A percentile compares a stretch with the other conserved stretches of the same genome.
Conservation (phyloP, 2,329 filamentous ascomycete species). For the Tympanopsis confertula region DNA sequence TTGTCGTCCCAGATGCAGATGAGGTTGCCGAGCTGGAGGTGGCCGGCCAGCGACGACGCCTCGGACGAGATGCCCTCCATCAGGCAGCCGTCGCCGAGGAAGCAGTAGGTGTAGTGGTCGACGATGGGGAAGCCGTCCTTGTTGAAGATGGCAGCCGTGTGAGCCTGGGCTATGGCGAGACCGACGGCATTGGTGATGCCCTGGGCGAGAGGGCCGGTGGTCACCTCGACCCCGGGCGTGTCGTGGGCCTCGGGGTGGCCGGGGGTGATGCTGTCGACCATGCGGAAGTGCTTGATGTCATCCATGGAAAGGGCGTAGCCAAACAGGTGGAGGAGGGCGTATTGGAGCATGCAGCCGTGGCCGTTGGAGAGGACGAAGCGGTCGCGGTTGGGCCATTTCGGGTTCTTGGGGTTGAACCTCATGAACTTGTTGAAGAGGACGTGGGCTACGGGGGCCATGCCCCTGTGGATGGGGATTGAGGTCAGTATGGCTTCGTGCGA, state of each 20-base stretch:
- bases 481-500: too few relatives aligned
- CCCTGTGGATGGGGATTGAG: too few relatives aligned
- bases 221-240: conserved; percentile 93
- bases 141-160: conserved; percentile 87
- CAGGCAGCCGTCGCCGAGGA: conserved; percentile 96
- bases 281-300: conserved; percentile 86
- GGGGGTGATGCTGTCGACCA: conserved; percentile 65
- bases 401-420: conserved; percentile 99
- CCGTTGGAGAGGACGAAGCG: conserved; percentile 98
- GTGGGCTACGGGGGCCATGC: conserved; percentile 88
- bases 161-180: conserved; percentile 90
- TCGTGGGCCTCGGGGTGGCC: conserved; percentile 95
- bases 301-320: conserved; percentile 79
- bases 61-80: conserved; percentile 97
- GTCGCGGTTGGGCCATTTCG: conserved; percentile 91
- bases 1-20: conserved; percentile 98
- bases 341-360: conserved; percentile 98
- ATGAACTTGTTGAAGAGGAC: conserved; percentile 98
- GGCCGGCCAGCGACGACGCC: conserved; percentile 82
- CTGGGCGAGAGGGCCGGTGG: conserved; percentile 93
- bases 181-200: conserved; percentile 95
- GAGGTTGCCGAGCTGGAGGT: conserved; percentile 94
- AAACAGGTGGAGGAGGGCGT: conserved; percentile 92
- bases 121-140: conserved; percentile 83
- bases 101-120: conserved; percentile 93